Evolutionary conservation across 2,329 filamentous ascomycete species (phyloP).

Genomic region (Aspergillus sp.): DNA sequence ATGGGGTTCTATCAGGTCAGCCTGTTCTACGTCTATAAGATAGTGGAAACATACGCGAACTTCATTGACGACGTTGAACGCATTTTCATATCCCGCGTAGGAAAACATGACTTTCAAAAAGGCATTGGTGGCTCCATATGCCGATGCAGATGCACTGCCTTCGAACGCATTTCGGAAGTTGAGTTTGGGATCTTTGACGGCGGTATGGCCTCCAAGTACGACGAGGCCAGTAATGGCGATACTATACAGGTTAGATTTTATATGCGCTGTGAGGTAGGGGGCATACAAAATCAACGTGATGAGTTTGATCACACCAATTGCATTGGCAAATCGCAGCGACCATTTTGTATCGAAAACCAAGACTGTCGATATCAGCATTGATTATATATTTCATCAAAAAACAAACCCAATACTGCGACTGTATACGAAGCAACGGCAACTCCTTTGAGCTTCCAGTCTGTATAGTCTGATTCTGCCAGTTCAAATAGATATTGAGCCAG

Average conservation of each 20-base stretch:
- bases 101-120: slow-evolving; percentile 57
- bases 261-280: too few species aligned
- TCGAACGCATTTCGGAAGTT: slow-evolving; percentile 56
- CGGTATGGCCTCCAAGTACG: slow-evolving; percentile 54
- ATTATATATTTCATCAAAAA: too few species aligned
- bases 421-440: slow-evolving; percentile 62
- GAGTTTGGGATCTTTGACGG: slow-evolving; percentile 45
- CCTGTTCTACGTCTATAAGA: not conserved
- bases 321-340: slow-evolving; percentile 53
- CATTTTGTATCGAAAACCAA: slow-evolving; percentile 53
- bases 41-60: slow-evolving; percentile 38
- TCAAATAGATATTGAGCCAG: slow-evolving; percentile 60
- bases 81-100: slow-evolving; percentile 55
- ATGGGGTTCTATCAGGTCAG: slow-evolving; percentile 46
- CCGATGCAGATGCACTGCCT: slow-evolving; percentile 40
- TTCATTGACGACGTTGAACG: slow-evolving; percentile 60
- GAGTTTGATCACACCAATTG: slow-evolving; percentile 56
- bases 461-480: slow-evolving; percentile 47
- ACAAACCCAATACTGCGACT: slow-evolving; percentile 51
- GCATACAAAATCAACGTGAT: slow-evolving; percentile 53
- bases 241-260: not conserved
- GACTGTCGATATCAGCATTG: slow-evolving; percentile 16
- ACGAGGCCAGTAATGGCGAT: slow-evolving; percentile 59
- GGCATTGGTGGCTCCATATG: slow-evolving; percentile 51
- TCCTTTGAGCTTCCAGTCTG: slow-evolving; percentile 62